Evolutionary conservation across 1,284 basidiomycete genomes (phyloP).

Genomic region (Stereum hirsutum): DNA sequence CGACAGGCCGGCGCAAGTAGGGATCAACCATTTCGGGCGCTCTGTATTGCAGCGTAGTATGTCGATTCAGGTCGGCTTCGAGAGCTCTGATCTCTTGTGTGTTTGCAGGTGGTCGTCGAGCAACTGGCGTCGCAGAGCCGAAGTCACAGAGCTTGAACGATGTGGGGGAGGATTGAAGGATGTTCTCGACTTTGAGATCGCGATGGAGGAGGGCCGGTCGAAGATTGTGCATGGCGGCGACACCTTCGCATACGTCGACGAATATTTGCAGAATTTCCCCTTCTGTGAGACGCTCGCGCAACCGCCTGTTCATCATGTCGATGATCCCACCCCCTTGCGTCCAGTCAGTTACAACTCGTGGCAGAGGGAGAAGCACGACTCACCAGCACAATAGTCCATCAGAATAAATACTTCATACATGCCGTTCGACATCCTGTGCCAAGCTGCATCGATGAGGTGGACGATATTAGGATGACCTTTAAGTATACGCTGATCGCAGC

Average conservation of each 20-base stretch:
- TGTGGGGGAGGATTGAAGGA: slow-evolving; percentile 69
- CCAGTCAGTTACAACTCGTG: slow-evolving; percentile 4
- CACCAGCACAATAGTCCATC: slow-evolving; percentile 91
- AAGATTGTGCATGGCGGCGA: slow-evolving; percentile 93
- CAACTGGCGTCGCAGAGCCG: slow-evolving; percentile 81
- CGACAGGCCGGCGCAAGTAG: slow-evolving; percentile 73
- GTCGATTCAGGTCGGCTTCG: slow-evolving; percentile 88
- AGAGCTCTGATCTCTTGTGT: slow-evolving; percentile 79
- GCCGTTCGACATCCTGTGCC: slow-evolving; percentile 75
- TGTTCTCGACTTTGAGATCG: slow-evolving; percentile 99
- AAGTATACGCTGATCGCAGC: slow-evolving; percentile 58
- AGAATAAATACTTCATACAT: slow-evolving; percentile 96
- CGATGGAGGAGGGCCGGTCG: slow-evolving; percentile 88
- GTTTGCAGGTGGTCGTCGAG: slow-evolving; percentile 58
- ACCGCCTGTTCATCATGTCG: slow-evolving; percentile 96
- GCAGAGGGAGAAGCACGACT: slow-evolving; percentile 12
- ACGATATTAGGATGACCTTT: slow-evolving; percentile 91
- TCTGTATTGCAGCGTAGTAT: slow-evolving; percentile 93
- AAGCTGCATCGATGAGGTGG: slow-evolving; percentile 90
- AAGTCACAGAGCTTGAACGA: slow-evolving; percentile 98
- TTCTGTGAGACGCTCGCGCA: slow-evolving; percentile 90
- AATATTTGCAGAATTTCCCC: slow-evolving; percentile 97
- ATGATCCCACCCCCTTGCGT: slow-evolving; percentile 91
- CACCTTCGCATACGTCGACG: slow-evolving; percentile 88
- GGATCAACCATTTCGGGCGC: slow-evolving; percentile 99